Conservation (phyloP, 306 rosid genomes). For the Inga oerstediana region DNA sequence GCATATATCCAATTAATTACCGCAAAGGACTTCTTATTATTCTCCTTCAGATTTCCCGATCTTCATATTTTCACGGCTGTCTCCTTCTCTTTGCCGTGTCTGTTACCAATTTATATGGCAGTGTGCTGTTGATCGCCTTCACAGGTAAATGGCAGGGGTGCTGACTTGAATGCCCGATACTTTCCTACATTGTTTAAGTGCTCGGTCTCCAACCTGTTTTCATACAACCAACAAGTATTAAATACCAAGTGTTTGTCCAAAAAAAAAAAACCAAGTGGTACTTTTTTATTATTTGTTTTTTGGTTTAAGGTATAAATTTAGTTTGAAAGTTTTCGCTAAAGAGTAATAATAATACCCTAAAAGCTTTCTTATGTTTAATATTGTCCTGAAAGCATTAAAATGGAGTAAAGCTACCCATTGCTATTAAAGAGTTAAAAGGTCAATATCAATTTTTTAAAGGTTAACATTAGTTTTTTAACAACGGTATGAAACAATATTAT, state of each 20-base stretch:
- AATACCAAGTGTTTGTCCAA: background rate
- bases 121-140: slow-evolving; percentile 34
- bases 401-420: too few relatives aligned
- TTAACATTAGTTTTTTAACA: too few relatives aligned
- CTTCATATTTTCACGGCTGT: background rate
- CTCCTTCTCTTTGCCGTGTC: background rate
- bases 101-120: slow-evolving; percentile 25
- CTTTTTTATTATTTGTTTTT: too few relatives aligned
- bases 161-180: slow-evolving; percentile 74
- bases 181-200: slow-evolving; percentile 80
- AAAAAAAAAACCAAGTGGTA: too few relatives aligned
- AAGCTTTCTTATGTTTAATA: too few relatives aligned
- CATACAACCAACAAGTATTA: slow-evolving; percentile 11
- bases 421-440: too few relatives aligned
- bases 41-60: background rate
- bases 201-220: slow-evolving; percentile 62
- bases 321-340: too few relatives aligned
- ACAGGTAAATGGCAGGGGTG: slow-evolving; percentile 70
- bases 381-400: too few relatives aligned
- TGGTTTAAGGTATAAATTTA: too few relatives aligned
- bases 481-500: too few relatives aligned
- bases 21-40: background rate
- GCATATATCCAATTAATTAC: background rate
- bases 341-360: too few relatives aligned
- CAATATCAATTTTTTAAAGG: too few relatives aligned